Percentiles rank a stretch among this genome's conserved stretches.
phyloP scores from a whole-genome alignment of 176 grass and related monocot species.

The Bolboschoenus planiculmis region DNA sequence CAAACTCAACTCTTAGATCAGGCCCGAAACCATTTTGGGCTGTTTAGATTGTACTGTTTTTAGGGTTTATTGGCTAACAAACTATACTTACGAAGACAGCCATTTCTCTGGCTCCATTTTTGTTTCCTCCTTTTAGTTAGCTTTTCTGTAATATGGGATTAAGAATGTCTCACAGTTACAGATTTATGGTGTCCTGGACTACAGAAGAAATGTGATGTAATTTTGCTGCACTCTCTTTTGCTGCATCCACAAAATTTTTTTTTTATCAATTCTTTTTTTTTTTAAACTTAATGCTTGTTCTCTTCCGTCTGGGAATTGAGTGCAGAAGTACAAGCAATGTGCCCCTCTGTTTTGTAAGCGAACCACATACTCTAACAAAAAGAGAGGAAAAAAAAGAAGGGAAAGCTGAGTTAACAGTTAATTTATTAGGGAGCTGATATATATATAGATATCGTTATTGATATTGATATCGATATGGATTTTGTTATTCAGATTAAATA shows the following conservation, averaged over 20 bases:
- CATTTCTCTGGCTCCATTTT: neutral
- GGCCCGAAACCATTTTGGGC: slow-evolving; percentile 56
- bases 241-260: neutral
- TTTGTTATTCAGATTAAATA: too few species aligned
- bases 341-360: neutral
- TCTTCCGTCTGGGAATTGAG: neutral
- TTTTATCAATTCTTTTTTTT: neutral
- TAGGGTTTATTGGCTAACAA: neutral
- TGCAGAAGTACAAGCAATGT: neutral
- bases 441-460: too few species aligned
- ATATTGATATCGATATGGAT: too few species aligned
- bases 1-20: slow-evolving; percentile 27
- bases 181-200: neutral
- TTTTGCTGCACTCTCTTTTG: neutral
- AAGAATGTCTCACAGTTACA: too few species aligned
- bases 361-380: neutral
- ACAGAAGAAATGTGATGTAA: neutral
- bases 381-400: neutral
- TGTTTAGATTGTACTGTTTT: slow-evolving; percentile 20
- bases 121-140: neutral
- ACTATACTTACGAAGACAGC: neutral
- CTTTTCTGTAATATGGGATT: neutral
- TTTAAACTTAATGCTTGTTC: too few species aligned
- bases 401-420: neutral
- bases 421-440: too few species aligned